Base-by-base conservation (phyloP, 1,284 basidiomycete species). In the Mycena citricolor region DNA sequence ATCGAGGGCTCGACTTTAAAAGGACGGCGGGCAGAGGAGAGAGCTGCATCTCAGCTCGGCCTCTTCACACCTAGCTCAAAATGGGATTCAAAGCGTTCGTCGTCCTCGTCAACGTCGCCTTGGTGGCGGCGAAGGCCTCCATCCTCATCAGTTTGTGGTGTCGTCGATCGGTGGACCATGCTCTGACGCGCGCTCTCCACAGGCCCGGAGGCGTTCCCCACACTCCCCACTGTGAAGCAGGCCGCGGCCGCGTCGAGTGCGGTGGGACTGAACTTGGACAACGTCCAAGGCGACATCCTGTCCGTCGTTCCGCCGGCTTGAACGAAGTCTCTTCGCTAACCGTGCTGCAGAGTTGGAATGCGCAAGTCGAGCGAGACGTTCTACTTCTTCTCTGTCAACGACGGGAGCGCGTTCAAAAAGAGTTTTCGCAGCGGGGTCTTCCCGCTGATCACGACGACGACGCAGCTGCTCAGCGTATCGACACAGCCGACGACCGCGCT, bases 311-410 rank as follows among this genome's bases (percentile, higher is more conserved):
- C 17, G 12, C 17, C 6, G 5, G 3, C 21, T n/a, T 22, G 21
- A n/a, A 32, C 14, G 17, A 12, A 21, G 21, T 36, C 25, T 7
- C 6, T 29, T 28, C 12, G 4, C 21, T 28, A 10, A 29, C 37
- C 19, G 19, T 49, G 29, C 12, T 25, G 11, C 31, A 63, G 62
- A 13, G 44, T 61, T 25, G 61, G 61, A 5, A 60, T 62, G 57
- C 58, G 56, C 51, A 66, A 65, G 54, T 54, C 50, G 20, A 44
- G 45, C 13, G 60, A 67, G 49, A 49, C 60, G 1, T 66, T 65
- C 54, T 59, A 55, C 43, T 67, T 67, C 57, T 67, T 65, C 47
- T n/a, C 32, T 7, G 61, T 67, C 36, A 34, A 49, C 13, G 47
- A 66, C 36, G 51, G 56, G 4, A 39, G 47, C 2, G 42, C 46